Evolutionary conservation across 345 rosid species (phyloP).

Genomic region (Euphorbia pulcherrima): DNA sequence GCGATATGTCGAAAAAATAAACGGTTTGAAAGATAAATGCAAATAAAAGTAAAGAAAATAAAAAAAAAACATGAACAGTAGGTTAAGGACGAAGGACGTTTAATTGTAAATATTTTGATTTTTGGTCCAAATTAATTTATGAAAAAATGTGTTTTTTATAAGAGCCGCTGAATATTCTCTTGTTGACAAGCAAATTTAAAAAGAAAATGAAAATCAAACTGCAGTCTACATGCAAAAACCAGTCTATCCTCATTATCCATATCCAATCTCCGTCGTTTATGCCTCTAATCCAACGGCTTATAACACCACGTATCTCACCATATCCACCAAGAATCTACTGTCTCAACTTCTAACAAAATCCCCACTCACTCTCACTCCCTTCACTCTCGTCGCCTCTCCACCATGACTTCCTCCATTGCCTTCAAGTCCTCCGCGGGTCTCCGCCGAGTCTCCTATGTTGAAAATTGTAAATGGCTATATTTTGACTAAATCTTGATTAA

Average conservation of each 20-base stretch:
- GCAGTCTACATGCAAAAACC: neutral
- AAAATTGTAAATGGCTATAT: too few relatives aligned
- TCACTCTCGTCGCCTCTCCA: neutral
- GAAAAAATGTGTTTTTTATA: too few relatives aligned
- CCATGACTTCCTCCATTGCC: slow-evolving; percentile 52
- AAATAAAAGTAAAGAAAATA: too few relatives aligned
- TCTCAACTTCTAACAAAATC: neutral
- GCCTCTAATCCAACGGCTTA: slow-evolving; percentile 41
- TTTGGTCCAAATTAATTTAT: too few relatives aligned
- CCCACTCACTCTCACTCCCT: neutral
- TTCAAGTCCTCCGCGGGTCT: slow-evolving; percentile 79
- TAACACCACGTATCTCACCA: slow-evolving; percentile 40
- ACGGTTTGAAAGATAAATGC: too few relatives aligned
- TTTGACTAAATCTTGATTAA: too few relatives aligned
- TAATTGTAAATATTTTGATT: too few relatives aligned
- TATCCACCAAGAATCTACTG: slow-evolving; percentile 38
- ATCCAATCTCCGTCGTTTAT: slow-evolving; percentile 45
- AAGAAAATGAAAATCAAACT: neutral
- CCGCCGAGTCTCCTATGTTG: slow-evolving; percentile 55
- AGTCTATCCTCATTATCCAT: slow-evolving; percentile 50
- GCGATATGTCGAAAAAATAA: too few relatives aligned
- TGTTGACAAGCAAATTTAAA: slow-evolving; percentile 17
- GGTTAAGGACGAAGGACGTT: too few relatives aligned
- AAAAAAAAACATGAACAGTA: too few relatives aligned
- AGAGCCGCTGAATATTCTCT: too few relatives aligned